phyloP scores from a whole-genome alignment of 2,329 filamentous ascomycete species.

The Dendrostoma leiphaemia region DNA sequence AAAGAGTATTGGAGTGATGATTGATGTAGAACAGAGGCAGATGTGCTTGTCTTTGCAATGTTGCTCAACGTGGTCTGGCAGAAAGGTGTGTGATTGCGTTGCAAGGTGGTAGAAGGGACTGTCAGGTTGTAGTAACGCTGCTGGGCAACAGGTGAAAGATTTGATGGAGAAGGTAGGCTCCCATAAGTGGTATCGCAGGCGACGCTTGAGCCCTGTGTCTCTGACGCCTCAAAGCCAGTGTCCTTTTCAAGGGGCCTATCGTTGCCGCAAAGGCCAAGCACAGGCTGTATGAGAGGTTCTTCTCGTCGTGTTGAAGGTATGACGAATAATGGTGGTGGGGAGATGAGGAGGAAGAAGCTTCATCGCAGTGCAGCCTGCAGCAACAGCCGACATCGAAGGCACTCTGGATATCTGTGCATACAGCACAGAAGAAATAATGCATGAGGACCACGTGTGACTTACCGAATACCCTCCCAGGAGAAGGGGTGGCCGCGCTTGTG shows the following conservation, averaged over 20 bases:
- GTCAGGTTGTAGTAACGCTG: neutral
- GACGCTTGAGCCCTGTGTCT: neutral
- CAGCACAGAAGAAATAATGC: neutral
- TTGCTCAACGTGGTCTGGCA: neutral
- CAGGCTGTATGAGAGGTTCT: neutral
- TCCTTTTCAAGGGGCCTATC: neutral
- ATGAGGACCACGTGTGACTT: slow-evolving; percentile 19
- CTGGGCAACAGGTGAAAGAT: neutral
- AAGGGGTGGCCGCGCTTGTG: slow-evolving; percentile 30
- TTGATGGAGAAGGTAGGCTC: neutral
- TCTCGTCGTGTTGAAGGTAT: neutral
- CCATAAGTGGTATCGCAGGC: neutral
- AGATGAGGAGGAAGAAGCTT: too few relatives aligned
- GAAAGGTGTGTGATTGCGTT: neutral
- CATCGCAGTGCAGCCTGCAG: neutral
- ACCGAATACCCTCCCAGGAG: slow-evolving; percentile 47
- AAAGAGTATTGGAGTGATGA: neutral
- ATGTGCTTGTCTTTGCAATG: too few relatives aligned
- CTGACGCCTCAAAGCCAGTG: neutral
- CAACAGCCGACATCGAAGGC: too few relatives aligned
- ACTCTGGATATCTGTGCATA: too few relatives aligned
- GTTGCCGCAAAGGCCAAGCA: neutral
- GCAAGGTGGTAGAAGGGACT: neutral
- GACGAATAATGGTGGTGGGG: too few relatives aligned
- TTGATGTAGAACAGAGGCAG: neutral